Percentiles rank a stretch among this genome's conserved stretches.
These are phyloP conservation scores for Lasiosphaeris hirsuta DNA, from an alignment of 495 filamentous ascomycete genomes.

Conservation along the genomic window DNA sequence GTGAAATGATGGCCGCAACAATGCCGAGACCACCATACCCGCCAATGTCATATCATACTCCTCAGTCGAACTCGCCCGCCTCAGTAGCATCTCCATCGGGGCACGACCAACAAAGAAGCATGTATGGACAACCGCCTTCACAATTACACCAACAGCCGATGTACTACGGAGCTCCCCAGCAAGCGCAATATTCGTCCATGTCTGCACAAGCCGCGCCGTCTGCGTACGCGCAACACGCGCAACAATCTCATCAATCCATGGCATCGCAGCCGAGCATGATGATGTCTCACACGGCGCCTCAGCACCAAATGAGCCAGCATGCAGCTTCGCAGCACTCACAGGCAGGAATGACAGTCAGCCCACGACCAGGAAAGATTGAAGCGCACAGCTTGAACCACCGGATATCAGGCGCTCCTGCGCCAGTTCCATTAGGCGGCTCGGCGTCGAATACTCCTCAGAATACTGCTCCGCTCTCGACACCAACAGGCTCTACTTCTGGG, in stretches of 20 bases:
- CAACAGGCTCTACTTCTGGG: constrained; percentile 40
- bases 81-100: constrained; percentile 87
- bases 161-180: constrained; percentile 59
- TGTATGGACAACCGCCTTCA: constrained; percentile 78
- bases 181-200: constrained; percentile 68
- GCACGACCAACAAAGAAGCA: constrained; percentile 81
- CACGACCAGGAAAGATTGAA: constrained; percentile 58
- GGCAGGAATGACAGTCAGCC: constrained; percentile 57
- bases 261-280: constrained; percentile 53
- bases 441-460: constrained; percentile 44
- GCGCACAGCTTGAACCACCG: constrained; percentile 53
- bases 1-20: constrained; percentile 92
- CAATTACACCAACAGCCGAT: constrained; percentile 72
- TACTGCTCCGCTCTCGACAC: constrained; percentile 53
- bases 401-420: constrained; percentile 51
- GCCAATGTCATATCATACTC: constrained; percentile 87
- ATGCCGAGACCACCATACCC: constrained; percentile 83
- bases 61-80: constrained; percentile 93
- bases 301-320: constrained; percentile 49
- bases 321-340: constrained; percentile 44
- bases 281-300: constrained; percentile 55
- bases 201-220: constrained; percentile 61
- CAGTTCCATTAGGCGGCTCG: constrained; percentile 47
- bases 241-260: constrained; percentile 63
- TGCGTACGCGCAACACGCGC: constrained; percentile 72